phyloP scores from a whole-genome alignment of 164 flowering plant genomes.

The Piper betle region DNA sequence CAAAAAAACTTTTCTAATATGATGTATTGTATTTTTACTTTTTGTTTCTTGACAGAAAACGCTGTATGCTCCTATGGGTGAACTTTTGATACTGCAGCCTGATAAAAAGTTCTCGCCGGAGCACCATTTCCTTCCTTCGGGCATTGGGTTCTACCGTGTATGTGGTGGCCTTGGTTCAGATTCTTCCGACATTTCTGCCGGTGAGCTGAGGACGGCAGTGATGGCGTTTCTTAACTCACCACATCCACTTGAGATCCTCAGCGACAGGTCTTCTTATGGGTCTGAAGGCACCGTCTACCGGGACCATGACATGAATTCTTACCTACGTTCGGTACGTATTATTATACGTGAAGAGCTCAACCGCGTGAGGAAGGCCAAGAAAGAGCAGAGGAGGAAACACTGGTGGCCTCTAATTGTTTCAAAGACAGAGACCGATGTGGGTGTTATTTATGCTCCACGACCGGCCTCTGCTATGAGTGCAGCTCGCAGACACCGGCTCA shows the following conservation, averaged over 20 bases:
- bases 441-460: conserved; percentile 11
- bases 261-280: conserved; percentile 88
- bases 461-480: conserved; percentile 3
- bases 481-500: conserved; percentile 19
- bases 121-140: conserved; percentile 85
- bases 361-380: conserved; percentile 42
- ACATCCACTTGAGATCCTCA: conserved; percentile 85
- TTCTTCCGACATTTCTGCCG: conserved; percentile 15
- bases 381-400: conserved; percentile 40
- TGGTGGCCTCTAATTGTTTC: conserved; percentile 70
- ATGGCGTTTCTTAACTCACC: conserved; percentile 65
- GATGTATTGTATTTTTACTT: no score
- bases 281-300: conserved; percentile 69
- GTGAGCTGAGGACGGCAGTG: conserved; percentile 53
- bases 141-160: conserved; percentile 58
- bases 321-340: conserved; percentile 42
- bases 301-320: conserved; percentile 90
- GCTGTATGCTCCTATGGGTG: conserved; percentile 84
- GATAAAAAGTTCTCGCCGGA: conserved; percentile 75
- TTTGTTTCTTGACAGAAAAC: conserved; percentile 26
- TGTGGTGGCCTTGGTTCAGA: neutral
- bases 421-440: conserved; percentile 5
- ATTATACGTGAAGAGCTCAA: conserved; percentile 70
- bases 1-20: no score
- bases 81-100: conserved; percentile 83